Base-by-base conservation (phyloP, 768 basidiomycete species). In the Tylopilus plumbeoviolaceoides region DNA sequence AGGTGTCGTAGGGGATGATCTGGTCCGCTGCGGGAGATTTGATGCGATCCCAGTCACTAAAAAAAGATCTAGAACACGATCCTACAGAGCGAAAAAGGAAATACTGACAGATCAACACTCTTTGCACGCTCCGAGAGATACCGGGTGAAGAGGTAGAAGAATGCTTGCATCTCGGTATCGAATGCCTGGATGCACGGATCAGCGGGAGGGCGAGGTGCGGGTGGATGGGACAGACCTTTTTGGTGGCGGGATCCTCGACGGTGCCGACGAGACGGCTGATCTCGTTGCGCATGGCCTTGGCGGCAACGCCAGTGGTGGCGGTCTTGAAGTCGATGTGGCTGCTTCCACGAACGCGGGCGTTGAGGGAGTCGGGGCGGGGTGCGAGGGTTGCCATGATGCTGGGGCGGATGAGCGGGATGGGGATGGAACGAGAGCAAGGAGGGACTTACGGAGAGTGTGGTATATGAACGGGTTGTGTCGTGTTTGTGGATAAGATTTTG, bases 201-300 rank as follows among this genome's bases (percentile, higher is more conserved):
- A 56, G 57, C 38, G 51, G 46, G 54, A 39, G 54, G n/a, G 42
- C 42, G 44, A 36, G 52, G 23, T 23, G 49, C 15, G 50, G 14
- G 41, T 15, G 25, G 18, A 25, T 40, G 40, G 20, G 36, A 62
- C 57, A 49, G 51, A 91, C 95, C 86, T 88, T 91, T 76, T 89
- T 90, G 51, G 88, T 87, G 38, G 77, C 68, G 28, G 82, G 78
- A 59, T 98, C 90, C 58, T 83, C 77, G 67, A 95, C 89, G 56
- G 86, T 87, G 68, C 79, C 76, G 65, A 98, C 92, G 79, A 99
- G 89, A 66, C 83, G 83, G 71, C 88, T 88, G 74, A 99, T 87
- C 77, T 98, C 97, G 70, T 98, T 97, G 77, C 93, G 86, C 95
- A 98, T 98, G 51, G 93, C 79, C 77, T 97, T 98, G 60, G 91